A percentile compares a stretch with the other conserved stretches of the same genome.
Evolutionary conservation across 139 green algal species (phyloP).

Genomic region (Chlorella sp.): DNA sequence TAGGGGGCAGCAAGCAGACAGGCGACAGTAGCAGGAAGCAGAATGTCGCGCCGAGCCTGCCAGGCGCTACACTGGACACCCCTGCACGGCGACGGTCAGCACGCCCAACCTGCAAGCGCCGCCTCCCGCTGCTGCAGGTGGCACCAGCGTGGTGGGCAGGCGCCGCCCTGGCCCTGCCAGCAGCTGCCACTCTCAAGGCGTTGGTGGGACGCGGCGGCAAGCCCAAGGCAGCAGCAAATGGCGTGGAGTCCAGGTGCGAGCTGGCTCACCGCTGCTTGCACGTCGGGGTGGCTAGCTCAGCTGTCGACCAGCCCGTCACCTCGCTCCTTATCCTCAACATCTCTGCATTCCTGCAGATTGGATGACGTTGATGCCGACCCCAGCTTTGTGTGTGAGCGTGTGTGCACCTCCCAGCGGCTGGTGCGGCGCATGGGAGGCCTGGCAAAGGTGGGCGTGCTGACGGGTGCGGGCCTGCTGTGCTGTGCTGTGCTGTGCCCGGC

Average conservation of each 20-base stretch:
- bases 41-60: not conserved
- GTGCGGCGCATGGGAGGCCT: slow-evolving; percentile 81
- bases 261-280: not conserved
- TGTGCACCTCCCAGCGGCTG: slow-evolving; percentile 90
- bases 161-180: not conserved
- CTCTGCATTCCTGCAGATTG: slow-evolving; percentile 7
- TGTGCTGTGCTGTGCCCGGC: not conserved
- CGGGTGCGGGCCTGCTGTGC: not conserved
- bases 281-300: no score
- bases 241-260: not conserved
- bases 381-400: slow-evolving; percentile 93
- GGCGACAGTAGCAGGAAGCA: not conserved
- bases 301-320: no score
- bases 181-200: slow-evolving; percentile 15
- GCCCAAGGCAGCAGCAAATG: slow-evolving; percentile 4
- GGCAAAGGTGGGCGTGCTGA: slow-evolving; percentile 70
- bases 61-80: no score
- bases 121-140: not conserved
- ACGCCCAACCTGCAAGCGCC: no score
- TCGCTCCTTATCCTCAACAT: no score
- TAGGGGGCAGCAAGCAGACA: not conserved
- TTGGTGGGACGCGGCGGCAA: slow-evolving; percentile 7
- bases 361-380: slow-evolving; percentile 44
- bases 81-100: no score
- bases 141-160: slow-evolving; percentile 7